Percentiles rank a stretch among this genome's conserved stretches.
These are phyloP conservation scores for Paecilomyces fulvus DNA, from an alignment of 2,329 filamentous ascomycete species.

Conservation along the genomic window DNA sequence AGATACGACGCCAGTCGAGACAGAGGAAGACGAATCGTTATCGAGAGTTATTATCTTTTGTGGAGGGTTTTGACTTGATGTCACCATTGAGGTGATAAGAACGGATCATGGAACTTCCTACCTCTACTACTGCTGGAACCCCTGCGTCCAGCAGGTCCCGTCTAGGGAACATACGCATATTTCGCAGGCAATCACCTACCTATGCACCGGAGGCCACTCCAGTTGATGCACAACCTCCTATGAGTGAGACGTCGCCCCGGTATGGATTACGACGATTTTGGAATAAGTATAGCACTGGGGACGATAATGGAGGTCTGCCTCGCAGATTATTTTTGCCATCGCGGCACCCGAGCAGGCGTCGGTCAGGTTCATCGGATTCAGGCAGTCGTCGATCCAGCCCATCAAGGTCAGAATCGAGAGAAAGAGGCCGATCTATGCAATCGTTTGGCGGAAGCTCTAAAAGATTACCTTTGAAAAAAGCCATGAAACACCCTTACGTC, in stretches of 20 bases:
- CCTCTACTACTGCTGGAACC: neutral
- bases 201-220: neutral
- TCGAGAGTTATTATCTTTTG: neutral
- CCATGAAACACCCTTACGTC: conserved; percentile 33
- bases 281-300: neutral
- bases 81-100: neutral
- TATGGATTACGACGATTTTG: neutral
- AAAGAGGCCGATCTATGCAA: conserved; percentile 1
- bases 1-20: neutral
- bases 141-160: conserved; percentile 1
- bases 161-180: neutral
- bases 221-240: neutral
- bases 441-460: neutral
- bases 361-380: neutral
- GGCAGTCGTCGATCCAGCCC: neutral
- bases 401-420: conserved; percentile 6
- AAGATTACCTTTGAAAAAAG: conserved; percentile 41
- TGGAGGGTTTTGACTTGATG: neutral
- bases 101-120: conserved; percentile 3
- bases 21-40: neutral
- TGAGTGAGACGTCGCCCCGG: neutral
- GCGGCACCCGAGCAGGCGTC: neutral
- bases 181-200: neutral
- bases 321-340: neutral
- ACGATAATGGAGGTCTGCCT: neutral